Base-by-base conservation (phyloP, 441 rosid genomes). In the Melastoma candidum region DNA sequence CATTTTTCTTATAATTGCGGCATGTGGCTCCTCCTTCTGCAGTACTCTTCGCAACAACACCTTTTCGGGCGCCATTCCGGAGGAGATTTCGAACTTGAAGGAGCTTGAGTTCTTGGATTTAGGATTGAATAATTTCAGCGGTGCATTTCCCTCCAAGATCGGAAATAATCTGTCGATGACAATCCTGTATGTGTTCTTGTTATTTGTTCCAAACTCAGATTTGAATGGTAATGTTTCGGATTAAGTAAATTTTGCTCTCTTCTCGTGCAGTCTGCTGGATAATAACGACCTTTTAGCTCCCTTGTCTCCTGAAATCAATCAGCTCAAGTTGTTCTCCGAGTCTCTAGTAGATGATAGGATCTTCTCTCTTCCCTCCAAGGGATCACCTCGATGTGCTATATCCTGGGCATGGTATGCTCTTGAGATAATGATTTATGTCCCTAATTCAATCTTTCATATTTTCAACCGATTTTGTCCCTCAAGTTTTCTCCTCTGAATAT, bases 1-100 rank as follows among this genome's bases (percentile, higher is more conserved):
- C 41, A 17, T 49, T 26, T 49, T 39, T 27, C 39, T 44, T 17
- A 12, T 49, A 47, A 44, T 17, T 53, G 5, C 0, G 10, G 46
- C 11, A 52, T 14, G 41, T 8, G 61, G 43, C 17, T 12, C 47
- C 3, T 61, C 41, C 48, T 49, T 25, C 47, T 45, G 57, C 71
- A 77, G 82, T 49, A 66, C 63, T 41, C 56, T 77, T 64, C 74
- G 82, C 48, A 77, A 77, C 77, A 77, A 77, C 59, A 57, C 60
- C 47, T 74, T 77, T 53, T 57, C 57, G 41, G 82, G 79, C 52
- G 58, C 44, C 45, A 60, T 77, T 59, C 82, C 82, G 0, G 68
- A 69, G 44, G 77, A 41, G 47, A 22, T 77, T 32, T 70, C 69
- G 53, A 63, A 55, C 56, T 58, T 77, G 36, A 65, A 69, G 73